These are phyloP conservation scores for Salvia rosmarinus DNA, from an alignment of 257 asterid genomes.

Conservation along the genomic window DNA sequence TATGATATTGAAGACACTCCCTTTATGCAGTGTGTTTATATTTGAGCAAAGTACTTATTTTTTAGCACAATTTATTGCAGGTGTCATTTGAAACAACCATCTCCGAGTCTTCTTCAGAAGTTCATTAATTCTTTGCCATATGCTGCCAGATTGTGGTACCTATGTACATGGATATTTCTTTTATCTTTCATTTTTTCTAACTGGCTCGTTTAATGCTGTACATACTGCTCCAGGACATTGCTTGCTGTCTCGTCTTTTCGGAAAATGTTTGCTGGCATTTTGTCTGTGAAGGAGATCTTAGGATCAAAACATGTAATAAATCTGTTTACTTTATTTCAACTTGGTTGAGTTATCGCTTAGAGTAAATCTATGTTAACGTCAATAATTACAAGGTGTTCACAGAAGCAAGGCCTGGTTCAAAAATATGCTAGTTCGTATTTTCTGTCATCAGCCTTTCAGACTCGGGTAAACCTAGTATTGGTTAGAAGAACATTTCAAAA, in stretches of 20 bases:
- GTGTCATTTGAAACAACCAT: constrained; percentile 54
- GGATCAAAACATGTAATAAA: constrained; percentile 77
- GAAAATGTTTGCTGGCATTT: constrained; percentile 67
- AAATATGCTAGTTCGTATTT: constrained; percentile 58
- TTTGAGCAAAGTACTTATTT: constrained; percentile 16
- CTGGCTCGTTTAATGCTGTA: constrained; percentile 27
- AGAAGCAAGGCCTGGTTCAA: constrained; percentile 87
- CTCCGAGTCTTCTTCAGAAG: constrained; percentile 64
- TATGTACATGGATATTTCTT: constrained; percentile 6
- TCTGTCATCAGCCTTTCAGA: constrained; percentile 53
- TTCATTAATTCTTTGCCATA: constrained; percentile 65
- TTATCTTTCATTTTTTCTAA: constrained; percentile 6
- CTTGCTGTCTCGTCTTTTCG: constrained; percentile 63
- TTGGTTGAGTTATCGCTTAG: constrained; percentile 14
- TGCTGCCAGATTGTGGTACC: constrained; percentile 83
- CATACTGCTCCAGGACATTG: constrained; percentile 68
- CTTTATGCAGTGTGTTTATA: constrained; percentile 25
- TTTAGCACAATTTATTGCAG: constrained; percentile 45
- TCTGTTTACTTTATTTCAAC: constrained; percentile 27
- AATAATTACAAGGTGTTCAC: constrained; percentile 65
- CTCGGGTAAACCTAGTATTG: constrained; percentile 53
- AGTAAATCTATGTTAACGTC: constrained; percentile 49
- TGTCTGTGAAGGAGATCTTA: constrained; percentile 70
- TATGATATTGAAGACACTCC: background rate
- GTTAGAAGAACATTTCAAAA: constrained; percentile 4